Evolutionary conservation across 352 stramenopile genomes (phyloP).

Genomic region (Phytopythium helicoides): DNA sequence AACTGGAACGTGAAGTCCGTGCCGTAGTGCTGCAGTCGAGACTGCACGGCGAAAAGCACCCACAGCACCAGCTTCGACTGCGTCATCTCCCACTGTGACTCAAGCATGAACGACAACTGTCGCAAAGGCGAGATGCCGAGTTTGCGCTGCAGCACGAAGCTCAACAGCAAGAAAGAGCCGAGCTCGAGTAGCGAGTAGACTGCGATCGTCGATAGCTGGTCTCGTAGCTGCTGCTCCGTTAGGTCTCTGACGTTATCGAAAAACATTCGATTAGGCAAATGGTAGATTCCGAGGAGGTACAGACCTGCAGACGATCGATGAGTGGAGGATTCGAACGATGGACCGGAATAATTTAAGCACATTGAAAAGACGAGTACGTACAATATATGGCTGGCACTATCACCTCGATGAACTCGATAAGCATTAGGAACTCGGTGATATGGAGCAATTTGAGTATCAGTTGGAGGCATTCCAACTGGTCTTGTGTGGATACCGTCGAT

Average conservation of each 20-base stretch:
- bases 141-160: constrained; percentile 16
- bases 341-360: no score
- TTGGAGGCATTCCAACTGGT: no score
- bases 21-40: constrained; percentile 20
- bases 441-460: no score
- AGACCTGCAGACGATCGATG: no score
- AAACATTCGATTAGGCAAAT: constrained; percentile 20
- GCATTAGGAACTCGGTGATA: no score
- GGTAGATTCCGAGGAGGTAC: constrained; percentile 6
- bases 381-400: no score
- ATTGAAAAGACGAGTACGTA: no score
- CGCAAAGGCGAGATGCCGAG: constrained; percentile 23
- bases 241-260: constrained; percentile 14
- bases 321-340: no score
- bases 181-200: constrained; percentile 31
- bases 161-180: constrained; percentile 25
- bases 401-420: no score
- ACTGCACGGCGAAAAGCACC: constrained; percentile 21
- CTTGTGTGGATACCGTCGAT: no score
- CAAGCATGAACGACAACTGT: constrained; percentile 31
- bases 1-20: constrained; percentile 29
- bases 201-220: constrained; percentile 16
- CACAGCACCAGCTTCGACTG: constrained; percentile 39
- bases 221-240: constrained; percentile 4
- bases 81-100: constrained; percentile 26